phyloP scores from a whole-genome alignment of 73 alveolate genomes.

The Uronychia binucleata region DNA sequence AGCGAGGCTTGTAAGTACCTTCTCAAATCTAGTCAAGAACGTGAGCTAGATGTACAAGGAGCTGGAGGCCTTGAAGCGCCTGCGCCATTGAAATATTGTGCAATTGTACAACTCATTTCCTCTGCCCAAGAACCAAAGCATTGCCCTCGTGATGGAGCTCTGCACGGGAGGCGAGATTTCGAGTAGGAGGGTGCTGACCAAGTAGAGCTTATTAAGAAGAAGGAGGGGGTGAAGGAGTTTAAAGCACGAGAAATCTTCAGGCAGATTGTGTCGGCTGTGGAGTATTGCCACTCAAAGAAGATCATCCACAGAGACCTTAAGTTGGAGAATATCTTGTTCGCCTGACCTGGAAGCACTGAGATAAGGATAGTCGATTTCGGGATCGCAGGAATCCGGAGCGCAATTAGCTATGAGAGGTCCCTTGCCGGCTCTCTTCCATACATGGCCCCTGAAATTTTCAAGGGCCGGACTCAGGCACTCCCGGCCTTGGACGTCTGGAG shows the following conservation, averaged over 20 bases:
- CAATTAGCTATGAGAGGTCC: constrained; percentile 36
- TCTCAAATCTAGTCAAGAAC: neutral
- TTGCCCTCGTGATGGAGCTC: constrained; percentile 52
- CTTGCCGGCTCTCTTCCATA: constrained; percentile 63
- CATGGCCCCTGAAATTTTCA: constrained; percentile 76
- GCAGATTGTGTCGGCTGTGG: constrained; percentile 32
- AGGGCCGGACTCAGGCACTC: constrained; percentile 15
- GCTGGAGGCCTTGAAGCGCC: constrained; percentile 30
- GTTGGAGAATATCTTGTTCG: constrained; percentile 37
- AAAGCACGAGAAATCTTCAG: constrained; percentile 33
- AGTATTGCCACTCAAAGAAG: constrained; percentile 40
- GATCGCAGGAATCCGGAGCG: constrained; percentile 51
- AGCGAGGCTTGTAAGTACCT: constrained; percentile 9
- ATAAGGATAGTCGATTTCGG: constrained; percentile 70
- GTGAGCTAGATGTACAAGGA: constrained; percentile 54
- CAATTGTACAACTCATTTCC: constrained; percentile 35
- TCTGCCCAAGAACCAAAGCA: constrained; percentile 12
- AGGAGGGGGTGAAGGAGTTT: constrained; percentile 4
- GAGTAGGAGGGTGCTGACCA: constrained; percentile 31
- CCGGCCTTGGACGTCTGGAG: constrained; percentile 17
- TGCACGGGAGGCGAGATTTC: constrained; percentile 70
- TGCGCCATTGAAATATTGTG: constrained; percentile 31
- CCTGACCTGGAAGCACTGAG: constrained; percentile 7
- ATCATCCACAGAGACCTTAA: constrained; percentile 62
- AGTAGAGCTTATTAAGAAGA: constrained; percentile 15